phyloP scores from a whole-genome alignment of 2,329 filamentous ascomycete species.

The Talaromyces islandicus region DNA sequence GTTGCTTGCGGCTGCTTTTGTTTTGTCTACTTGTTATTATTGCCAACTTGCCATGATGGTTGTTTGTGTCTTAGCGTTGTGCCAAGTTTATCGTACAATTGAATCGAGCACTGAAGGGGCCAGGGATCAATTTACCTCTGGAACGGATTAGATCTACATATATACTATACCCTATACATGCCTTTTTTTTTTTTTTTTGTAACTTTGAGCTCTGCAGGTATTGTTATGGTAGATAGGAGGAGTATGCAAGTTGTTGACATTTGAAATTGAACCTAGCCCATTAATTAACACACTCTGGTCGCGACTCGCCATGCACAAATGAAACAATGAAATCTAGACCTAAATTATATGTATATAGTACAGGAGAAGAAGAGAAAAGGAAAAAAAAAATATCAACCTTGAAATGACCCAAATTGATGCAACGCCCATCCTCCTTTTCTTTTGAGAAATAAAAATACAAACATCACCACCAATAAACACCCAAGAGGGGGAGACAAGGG shows the following conservation, averaged over 20 bases:
- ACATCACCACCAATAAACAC: neutral
- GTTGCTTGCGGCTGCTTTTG: neutral
- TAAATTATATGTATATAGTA: neutral
- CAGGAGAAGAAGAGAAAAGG: neutral
- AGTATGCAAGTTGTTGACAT: no score
- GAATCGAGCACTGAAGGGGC: neutral
- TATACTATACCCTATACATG: no score
- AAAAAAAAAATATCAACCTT: neutral
- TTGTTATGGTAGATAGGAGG: no score
- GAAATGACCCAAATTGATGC: neutral
- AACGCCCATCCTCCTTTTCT: neutral
- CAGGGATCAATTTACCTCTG: neutral
- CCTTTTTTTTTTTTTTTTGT: no score
- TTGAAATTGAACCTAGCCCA: no score
- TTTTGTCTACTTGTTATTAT: neutral
- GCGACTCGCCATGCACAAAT: neutral
- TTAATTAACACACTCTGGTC: no score
- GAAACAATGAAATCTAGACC: neutral
- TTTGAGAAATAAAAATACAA: neutral
- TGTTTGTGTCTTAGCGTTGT: neutral
- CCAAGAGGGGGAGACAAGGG: no score
- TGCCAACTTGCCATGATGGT: neutral
- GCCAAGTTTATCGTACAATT: neutral
- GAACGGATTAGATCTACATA: neutral
- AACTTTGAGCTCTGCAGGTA: no score